Evolutionary conservation across 2,329 filamentous ascomycete species (phyloP).

Genomic region (Coniosporium tulheliwenetii): DNA sequence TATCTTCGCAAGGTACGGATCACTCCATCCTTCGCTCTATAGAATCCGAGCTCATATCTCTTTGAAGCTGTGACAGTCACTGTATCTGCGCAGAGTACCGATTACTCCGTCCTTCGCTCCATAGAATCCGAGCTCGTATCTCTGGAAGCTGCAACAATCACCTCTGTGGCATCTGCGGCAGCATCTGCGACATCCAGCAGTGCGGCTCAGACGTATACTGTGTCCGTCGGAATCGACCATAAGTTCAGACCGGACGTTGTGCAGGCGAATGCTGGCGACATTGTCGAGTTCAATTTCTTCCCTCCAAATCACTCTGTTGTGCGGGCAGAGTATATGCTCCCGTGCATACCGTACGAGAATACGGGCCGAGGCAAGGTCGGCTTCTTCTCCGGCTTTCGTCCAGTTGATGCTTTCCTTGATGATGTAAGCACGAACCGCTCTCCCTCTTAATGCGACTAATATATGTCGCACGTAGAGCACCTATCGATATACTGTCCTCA

Average conservation of each 20-base stretch:
- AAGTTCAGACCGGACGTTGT: conserved; percentile 21
- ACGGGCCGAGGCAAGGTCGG: conserved; percentile 30
- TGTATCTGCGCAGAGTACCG: no score
- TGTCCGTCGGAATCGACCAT: conserved; percentile 20
- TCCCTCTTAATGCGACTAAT: no score
- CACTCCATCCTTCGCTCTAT: no score
- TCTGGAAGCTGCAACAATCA: no score
- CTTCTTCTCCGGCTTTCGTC: conserved; percentile 38
- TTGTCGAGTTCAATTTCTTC: conserved; percentile 7
- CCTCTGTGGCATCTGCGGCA: neutral
- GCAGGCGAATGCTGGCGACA: conserved; percentile 17
- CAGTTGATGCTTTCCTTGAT: conserved; percentile 29
- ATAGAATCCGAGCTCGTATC: no score
- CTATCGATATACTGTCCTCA: no score
- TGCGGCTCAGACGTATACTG: conserved; percentile 10
- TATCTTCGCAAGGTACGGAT: no score
- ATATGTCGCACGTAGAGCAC: no score
- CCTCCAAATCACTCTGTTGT: conserved; percentile 7
- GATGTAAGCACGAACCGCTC: conserved; percentile 8
- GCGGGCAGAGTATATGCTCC: conserved; percentile 16
- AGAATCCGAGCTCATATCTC: no score
- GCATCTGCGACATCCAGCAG: neutral
- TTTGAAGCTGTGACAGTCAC: no score
- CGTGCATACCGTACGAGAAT: conserved; percentile 48
- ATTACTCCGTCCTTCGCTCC: no score